Percentiles rank a stretch among this genome's conserved stretches.
Conservation (phyloP, 139 green algal genomes). For the Limnomonas spitsbergensis region DNA sequence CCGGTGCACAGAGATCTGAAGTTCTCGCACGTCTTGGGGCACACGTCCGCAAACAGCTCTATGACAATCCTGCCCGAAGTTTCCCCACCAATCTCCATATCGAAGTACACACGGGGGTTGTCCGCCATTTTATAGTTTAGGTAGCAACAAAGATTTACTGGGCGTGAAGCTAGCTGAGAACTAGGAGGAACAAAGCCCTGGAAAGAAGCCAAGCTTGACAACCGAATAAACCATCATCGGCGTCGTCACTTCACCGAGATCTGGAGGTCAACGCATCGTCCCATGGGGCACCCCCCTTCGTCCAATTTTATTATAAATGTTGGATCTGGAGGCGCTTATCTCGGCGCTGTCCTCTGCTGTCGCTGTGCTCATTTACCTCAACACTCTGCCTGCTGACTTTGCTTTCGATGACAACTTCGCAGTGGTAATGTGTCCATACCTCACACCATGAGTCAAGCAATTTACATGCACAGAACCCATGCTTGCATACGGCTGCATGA, state of each 20-base stretch:
- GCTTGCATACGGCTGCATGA: too few relatives aligned
- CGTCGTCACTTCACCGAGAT: too few relatives aligned
- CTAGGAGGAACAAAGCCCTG: too few relatives aligned
- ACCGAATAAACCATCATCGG: too few relatives aligned
- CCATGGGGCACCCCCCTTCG: too few relatives aligned
- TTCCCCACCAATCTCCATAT: constrained; percentile 21
- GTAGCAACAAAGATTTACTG: constrained; percentile 12
- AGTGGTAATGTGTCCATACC: constrained; percentile 47
- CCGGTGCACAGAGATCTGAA: constrained; percentile 63
- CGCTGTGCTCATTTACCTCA: constrained; percentile 43
- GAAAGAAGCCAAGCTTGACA: too few relatives aligned
- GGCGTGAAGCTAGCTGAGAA: constrained; percentile 10
- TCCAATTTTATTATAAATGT: neutral
- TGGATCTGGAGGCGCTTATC: neutral
- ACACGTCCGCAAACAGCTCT: constrained; percentile 70
- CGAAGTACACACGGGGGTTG: constrained; percentile 16
- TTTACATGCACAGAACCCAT: neutral
- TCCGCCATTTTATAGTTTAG: constrained; percentile 14
- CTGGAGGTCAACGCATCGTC: too few relatives aligned
- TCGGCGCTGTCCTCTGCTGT: neutral
- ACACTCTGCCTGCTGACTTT: constrained; percentile 63
- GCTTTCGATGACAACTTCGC: constrained; percentile 76
- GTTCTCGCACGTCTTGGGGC: constrained; percentile 47
- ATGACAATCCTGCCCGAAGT: constrained; percentile 58
- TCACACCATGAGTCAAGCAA: neutral